Base-by-base conservation (phyloP, 2,329 filamentous ascomycete genomes). In the Hirsutella rhossiliensis region DNA sequence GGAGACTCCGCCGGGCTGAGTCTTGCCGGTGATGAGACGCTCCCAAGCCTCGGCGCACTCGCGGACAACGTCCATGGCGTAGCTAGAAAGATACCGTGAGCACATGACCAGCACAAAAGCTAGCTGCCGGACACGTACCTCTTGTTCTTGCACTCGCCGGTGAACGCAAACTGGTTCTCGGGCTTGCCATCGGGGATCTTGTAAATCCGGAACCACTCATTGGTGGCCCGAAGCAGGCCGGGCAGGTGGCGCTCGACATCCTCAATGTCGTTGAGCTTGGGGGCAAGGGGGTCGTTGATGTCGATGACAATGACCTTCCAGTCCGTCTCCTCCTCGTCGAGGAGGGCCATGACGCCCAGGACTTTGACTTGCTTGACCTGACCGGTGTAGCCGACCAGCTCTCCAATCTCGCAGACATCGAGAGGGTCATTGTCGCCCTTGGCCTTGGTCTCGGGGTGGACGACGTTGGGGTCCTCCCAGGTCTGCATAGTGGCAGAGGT, bases 181-280 rank as follows among this genome's bases (percentile, higher is more conserved):
- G 90, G 89, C 88, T 98, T 98, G 77, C 92, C 92, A 65, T 98
- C 92, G 64, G 92, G 92, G 71, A 98, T 98, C 80, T 98, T 98
- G 84, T 98, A 98, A 80, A 98, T 98, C 69, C 92, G 88, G 88
- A 98, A 98, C 92, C 92, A 98, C 77, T 98, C 92, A 65, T 98
- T 98, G 64, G 90, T 97, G 63, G 92, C 92, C 56, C 92, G 85
- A 66, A 98, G 79, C 48, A 98, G 87, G 58, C 92, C 92, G 48
- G 92, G 92, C 47, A 98, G 82, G 75, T 97, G 92, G 63, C 90
- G 84, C 80, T 98, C 92, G 56, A 98, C 92, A 64, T 98, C 92
- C 79, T 97, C 92, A 52, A 97, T 83, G 67, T 97, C 90, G 73
- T 98, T 90, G 64, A 98, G 84, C 80, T 95, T 95, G 62, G 86